Base-by-base conservation (phyloP, 2,329 filamentous ascomycete genomes). In the Plenodomus tracheiphilus region DNA sequence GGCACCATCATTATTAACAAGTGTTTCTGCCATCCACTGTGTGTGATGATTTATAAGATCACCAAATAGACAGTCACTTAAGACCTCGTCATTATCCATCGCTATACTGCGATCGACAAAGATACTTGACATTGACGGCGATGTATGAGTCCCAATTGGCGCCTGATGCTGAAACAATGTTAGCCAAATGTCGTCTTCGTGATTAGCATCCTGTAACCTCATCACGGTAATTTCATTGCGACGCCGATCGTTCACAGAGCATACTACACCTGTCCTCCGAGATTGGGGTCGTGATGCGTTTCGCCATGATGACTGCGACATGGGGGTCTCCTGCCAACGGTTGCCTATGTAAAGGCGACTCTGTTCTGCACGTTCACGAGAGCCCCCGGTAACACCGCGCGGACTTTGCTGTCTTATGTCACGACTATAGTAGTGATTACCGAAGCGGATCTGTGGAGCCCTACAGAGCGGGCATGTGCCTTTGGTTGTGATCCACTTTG, bases 381-480 rank as follows among this genome's bases (percentile, higher is more conserved):
- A 11, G 11, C 6, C 6, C 28, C 6, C 28, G 4, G 28, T 11
- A 32, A 32, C 4, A 32, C 28, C 28, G 7, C 4, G 6, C 28
- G 4, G 13, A 32, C 7, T 32, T 4, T 32, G 7, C 15, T 15
- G 6, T 15, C 11, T 15, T 11, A 30, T 30, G 30, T n/a, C 3
- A 21, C 17, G 21, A 18, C 40, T n/a, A 10, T 43, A 20, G 13
- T 39, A 16, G 34, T 19, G 28, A 28, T 28, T 15, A 18, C 35
- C 32, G 17, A 18, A 18, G 15, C 40, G 34, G 21, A 43, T 46
- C 30, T 45, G 43, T 25, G 25, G 28, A 18, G 34, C 20, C 28
- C 56, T 52, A 37, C 58, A 62, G 16, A 58, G 42, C 8, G 54
- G 56, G 35, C 56, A 62, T 21, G 59, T 55, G 20, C 44, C 47